A percentile compares a stretch with the other conserved stretches of the same genome.
phyloP scores from a whole-genome alignment of 2,329 filamentous ascomycete genomes.

The Sarocladium strictum region DNA sequence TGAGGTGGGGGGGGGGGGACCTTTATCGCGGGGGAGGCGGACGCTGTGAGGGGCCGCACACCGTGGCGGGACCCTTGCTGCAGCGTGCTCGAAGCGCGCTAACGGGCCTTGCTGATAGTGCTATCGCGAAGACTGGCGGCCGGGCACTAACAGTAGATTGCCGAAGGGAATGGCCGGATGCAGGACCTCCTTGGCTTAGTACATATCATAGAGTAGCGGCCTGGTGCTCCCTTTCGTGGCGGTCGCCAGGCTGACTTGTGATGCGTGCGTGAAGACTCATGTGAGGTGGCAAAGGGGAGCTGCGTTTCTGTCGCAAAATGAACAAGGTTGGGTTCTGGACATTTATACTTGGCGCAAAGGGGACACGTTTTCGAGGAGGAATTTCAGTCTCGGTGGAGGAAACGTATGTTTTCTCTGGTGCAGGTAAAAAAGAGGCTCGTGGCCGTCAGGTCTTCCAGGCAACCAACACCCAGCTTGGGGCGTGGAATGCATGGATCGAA shows the following conservation, averaged over 20 bases:
- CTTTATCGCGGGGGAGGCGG: constrained; percentile 1
- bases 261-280: not conserved
- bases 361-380: not conserved
- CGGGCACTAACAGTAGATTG: not conserved
- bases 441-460: too few relatives aligned
- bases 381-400: too few relatives aligned
- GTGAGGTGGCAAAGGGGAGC: not conserved
- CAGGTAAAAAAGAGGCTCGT: too few relatives aligned
- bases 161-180: constrained; percentile 2
- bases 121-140: not conserved
- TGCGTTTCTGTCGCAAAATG: too few relatives aligned
- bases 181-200: too few relatives aligned
- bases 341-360: too few relatives aligned
- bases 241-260: not conserved
- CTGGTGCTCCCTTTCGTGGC: too few relatives aligned
- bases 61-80: not conserved
- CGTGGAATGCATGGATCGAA: too few relatives aligned
- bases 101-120: not conserved
- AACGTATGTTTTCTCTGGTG: too few relatives aligned
- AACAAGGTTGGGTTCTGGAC: too few relatives aligned
- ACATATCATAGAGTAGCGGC: too few relatives aligned
- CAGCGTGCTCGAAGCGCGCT: not conserved
- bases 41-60: not conserved
- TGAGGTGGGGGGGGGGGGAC: not conserved
- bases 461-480: too few relatives aligned